Evolutionary conservation across 164 flowering plant species (phyloP).

Genomic region (Aristolochia contorta): DNA sequence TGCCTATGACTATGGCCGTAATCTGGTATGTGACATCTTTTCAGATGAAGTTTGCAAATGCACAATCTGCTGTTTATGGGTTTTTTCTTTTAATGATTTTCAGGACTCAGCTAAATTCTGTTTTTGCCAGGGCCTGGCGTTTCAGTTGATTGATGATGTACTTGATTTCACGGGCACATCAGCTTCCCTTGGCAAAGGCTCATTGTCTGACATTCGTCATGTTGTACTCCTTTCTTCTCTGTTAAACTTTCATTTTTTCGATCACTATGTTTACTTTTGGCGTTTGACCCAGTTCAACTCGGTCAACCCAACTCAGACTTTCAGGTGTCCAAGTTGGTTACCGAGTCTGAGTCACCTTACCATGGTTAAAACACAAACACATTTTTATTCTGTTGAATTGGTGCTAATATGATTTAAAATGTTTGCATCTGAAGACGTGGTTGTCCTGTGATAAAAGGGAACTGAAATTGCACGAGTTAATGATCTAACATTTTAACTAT

Average conservation of each 20-base stretch:
- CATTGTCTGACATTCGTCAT: slow-evolving; percentile 88
- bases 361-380: too few species aligned
- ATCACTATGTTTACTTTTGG: too few species aligned
- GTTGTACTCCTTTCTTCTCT: slow-evolving; percentile 24
- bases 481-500: too few species aligned
- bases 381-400: too few species aligned
- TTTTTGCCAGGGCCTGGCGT: slow-evolving; percentile 81
- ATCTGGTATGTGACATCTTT: slow-evolving; percentile 55
- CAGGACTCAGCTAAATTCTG: neutral
- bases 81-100: neutral
- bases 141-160: slow-evolving; percentile 84
- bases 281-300: too few species aligned
- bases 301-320: too few species aligned
- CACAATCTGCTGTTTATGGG: neutral
- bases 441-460: too few species aligned
- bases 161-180: slow-evolving; percentile 96
- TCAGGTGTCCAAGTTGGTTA: too few species aligned
- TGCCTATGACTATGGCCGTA: slow-evolving; percentile 87
- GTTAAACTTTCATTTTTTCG: neutral
- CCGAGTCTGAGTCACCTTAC: too few species aligned
- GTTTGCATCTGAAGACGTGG: too few species aligned
- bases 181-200: slow-evolving; percentile 91
- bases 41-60: neutral
- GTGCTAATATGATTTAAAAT: too few species aligned
- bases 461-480: too few species aligned